Conservation (phyloP, 495 filamentous ascomycete genomes). For the Neurospora intermedia region DNA sequence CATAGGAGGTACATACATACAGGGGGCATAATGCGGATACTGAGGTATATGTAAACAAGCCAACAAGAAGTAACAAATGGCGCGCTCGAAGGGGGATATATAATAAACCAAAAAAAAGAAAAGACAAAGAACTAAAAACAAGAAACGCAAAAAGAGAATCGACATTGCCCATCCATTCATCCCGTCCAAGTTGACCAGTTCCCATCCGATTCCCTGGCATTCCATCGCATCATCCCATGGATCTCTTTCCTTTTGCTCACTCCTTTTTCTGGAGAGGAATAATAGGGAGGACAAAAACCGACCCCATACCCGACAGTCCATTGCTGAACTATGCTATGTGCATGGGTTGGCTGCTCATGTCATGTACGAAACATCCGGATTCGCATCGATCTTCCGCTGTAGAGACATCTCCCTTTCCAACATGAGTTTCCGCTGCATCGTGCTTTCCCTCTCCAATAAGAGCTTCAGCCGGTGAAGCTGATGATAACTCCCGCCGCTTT, state of each 20-base stretch:
- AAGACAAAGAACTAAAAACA: not conserved
- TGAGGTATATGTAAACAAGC: conserved; percentile 1
- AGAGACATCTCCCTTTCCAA: not conserved
- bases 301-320: not conserved
- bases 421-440: not conserved
- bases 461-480: not conserved
- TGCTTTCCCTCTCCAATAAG: not conserved
- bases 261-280: not conserved
- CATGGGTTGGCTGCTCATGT: not conserved
- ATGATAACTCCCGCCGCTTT: not conserved
- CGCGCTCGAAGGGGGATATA: conserved; percentile 2
- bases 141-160: conserved; percentile 4
- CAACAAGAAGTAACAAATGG: conserved; percentile 4
- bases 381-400: not conserved
- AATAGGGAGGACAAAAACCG: not conserved
- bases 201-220: not conserved
- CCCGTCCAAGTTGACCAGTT: not conserved
- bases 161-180: not conserved
- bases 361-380: not conserved
- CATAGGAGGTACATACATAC: conserved; percentile 1
- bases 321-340: not conserved
- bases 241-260: not conserved
- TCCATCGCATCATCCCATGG: not conserved
- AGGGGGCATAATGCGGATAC: not conserved
- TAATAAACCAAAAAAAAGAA: conserved; percentile 4